Conservation (phyloP, 306 rosid genomes). For the Prunus fruticosa region DNA sequence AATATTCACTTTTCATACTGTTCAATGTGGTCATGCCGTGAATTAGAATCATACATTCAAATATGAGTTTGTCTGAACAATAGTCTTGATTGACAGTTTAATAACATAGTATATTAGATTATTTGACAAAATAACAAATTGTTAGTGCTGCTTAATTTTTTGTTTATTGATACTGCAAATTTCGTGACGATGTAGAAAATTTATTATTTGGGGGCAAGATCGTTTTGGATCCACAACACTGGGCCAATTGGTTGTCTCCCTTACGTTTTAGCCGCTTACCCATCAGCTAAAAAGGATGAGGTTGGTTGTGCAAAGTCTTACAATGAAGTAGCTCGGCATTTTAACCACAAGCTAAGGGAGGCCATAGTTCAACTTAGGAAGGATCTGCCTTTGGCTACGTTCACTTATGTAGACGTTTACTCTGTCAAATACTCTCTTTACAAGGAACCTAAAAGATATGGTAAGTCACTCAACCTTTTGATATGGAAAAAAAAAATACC, state of each 20-base stretch:
- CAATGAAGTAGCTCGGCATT: constrained; percentile 50
- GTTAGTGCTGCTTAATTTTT: no score
- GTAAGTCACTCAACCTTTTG: constrained; percentile 18
- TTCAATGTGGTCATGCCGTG: no score
- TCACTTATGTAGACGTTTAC: constrained; percentile 50
- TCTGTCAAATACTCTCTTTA: constrained; percentile 33
- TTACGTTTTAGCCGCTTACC: background rate
- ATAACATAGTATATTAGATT: no score
- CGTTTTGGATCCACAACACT: constrained; percentile 67
- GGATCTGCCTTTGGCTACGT: constrained; percentile 44
- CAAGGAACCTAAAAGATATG: constrained; percentile 34
- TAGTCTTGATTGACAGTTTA: no score
- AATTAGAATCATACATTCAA: no score
- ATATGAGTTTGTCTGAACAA: no score
- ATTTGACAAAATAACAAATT: no score
- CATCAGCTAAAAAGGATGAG: constrained; percentile 24
- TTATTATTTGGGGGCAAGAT: constrained; percentile 43
- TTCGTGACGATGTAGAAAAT: constrained; percentile 23
- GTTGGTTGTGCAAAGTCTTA: constrained; percentile 47
- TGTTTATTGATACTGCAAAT: no score
- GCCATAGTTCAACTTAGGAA: constrained; percentile 37
- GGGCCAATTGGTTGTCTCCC: constrained; percentile 66
- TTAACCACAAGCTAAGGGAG: constrained; percentile 44
- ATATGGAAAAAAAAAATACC: background rate
- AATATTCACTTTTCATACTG: no score